phyloP scores from a whole-genome alignment of 768 basidiomycete species.

The Boletellus sp. region DNA sequence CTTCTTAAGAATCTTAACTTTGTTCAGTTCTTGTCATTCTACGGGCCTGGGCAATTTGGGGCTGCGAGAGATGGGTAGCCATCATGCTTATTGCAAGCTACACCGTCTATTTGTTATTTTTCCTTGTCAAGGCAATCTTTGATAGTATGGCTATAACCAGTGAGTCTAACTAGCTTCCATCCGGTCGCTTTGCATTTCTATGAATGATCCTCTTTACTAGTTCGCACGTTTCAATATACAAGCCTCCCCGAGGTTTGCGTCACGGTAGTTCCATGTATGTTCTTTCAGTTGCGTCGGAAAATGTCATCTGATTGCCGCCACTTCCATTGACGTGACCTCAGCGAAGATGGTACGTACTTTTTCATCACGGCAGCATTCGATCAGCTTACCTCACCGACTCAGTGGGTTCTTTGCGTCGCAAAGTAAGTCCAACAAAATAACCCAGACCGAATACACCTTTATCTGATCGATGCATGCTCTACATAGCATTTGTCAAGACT shows the following conservation, averaged over 20 bases:
- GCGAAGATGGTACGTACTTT: background rate
- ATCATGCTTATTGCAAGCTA: conserved; percentile 6
- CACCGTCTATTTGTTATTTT: conserved; percentile 1
- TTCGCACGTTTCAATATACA: background rate
- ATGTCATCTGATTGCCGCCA: background rate
- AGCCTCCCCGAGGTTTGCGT: background rate
- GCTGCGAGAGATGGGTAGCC: background rate
- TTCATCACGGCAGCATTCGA: background rate
- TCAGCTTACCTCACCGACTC: background rate
- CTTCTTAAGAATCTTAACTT: background rate
- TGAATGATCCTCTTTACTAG: background rate
- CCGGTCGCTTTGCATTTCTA: background rate
- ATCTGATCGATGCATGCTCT: background rate
- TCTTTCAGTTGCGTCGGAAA: background rate
- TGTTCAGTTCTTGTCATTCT: conserved; percentile 18
- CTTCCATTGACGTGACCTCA: background rate
- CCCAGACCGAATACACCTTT: background rate
- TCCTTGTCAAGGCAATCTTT: background rate
- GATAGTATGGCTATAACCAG: background rate
- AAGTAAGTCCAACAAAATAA: background rate
- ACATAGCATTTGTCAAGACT: conserved; percentile 8
- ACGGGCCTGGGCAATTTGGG: too few relatives aligned
- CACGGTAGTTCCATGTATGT: background rate
- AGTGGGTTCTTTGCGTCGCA: conserved; percentile 7
- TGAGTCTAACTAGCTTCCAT: background rate